Conservation (phyloP, 2,329 filamentous ascomycete species). For the Neophaeococcomyces mojaviensis region DNA sequence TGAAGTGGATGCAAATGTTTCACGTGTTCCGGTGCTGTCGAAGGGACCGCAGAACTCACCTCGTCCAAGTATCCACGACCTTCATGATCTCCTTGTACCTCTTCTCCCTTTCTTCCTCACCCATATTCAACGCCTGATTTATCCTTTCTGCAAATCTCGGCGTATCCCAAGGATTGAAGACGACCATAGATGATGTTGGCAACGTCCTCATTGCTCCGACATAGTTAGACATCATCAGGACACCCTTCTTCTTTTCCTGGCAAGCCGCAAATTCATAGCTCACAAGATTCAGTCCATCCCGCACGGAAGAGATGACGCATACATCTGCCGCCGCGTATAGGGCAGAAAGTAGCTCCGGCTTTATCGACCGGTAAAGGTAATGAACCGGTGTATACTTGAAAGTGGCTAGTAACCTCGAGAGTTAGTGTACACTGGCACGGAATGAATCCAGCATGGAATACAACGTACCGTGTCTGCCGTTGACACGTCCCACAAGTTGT, state of each 20-base stretch:
- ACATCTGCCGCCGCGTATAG: conserved; percentile 83
- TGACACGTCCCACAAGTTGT: conserved; percentile 86
- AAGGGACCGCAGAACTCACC: no score
- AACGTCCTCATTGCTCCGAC: conserved; percentile 88
- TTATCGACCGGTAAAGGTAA: conserved; percentile 87
- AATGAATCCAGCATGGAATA: no score
- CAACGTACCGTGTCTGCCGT: conserved; percentile 67
- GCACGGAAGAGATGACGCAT: conserved; percentile 79
- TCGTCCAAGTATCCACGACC: no score
- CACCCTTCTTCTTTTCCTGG: conserved; percentile 75
- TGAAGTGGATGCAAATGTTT: no score
- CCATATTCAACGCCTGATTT: no score
- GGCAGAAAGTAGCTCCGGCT: conserved; percentile 86
- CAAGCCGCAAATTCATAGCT: conserved; percentile 95
- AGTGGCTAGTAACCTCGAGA: no score
- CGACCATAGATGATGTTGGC: conserved; percentile 75
- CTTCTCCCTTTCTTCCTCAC: no score
- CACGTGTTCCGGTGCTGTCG: no score
- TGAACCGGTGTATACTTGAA: conserved; percentile 84
- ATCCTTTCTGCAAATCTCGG: no score
- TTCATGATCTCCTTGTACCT: no score
- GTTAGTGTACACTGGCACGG: no score
- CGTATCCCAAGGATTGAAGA: conserved; percentile 95
- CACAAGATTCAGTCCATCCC: conserved; percentile 96
- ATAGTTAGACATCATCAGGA: conserved; percentile 90